Evolutionary conservation across 2,329 filamentous ascomycete species (phyloP).

Genomic region (Dothistroma pini): DNA sequence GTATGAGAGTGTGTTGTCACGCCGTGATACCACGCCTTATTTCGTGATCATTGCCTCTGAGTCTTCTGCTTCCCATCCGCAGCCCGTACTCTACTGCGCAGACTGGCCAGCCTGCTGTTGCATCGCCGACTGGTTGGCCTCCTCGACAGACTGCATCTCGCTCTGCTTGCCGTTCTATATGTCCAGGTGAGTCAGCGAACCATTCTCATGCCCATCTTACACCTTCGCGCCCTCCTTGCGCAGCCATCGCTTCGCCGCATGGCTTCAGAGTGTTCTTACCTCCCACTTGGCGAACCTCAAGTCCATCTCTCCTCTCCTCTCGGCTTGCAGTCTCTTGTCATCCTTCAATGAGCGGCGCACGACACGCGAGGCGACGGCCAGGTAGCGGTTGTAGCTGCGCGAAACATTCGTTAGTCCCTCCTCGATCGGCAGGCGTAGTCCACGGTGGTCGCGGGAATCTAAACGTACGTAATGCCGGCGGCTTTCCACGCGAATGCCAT

Average conservation of each 20-base stretch:
- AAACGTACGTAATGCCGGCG: constrained; percentile 85
- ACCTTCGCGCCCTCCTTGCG: neutral
- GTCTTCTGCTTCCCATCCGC: constrained; percentile 6
- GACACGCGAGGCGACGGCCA: constrained; percentile 88
- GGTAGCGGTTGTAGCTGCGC: constrained; percentile 98
- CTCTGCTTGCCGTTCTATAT: constrained; percentile 94
- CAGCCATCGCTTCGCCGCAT: constrained; percentile 63
- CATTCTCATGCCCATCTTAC: neutral
- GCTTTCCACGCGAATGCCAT: constrained; percentile 99
- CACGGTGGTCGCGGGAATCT: neutral
- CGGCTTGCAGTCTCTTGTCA: constrained; percentile 78
- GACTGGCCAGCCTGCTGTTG: constrained; percentile 40
- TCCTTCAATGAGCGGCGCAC: constrained; percentile 98
- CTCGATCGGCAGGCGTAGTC: neutral
- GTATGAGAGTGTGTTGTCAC: neutral
- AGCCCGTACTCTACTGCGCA: constrained; percentile 37
- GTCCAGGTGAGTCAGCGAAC: constrained; percentile 18
- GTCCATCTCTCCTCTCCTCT: constrained; percentile 86
- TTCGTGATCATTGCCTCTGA: constrained; percentile 1
- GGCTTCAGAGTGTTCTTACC: constrained; percentile 69
- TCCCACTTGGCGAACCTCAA: constrained; percentile 92
- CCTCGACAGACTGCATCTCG: constrained; percentile 69
- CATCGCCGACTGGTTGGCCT: constrained; percentile 51
- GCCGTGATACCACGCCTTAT: too few species aligned
- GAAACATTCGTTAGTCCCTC: constrained; percentile 16